Percentiles rank a stretch among this genome's conserved stretches.
Conservation (phyloP, 2,329 filamentous ascomycete species). For the Metarhizium robertsii region DNA sequence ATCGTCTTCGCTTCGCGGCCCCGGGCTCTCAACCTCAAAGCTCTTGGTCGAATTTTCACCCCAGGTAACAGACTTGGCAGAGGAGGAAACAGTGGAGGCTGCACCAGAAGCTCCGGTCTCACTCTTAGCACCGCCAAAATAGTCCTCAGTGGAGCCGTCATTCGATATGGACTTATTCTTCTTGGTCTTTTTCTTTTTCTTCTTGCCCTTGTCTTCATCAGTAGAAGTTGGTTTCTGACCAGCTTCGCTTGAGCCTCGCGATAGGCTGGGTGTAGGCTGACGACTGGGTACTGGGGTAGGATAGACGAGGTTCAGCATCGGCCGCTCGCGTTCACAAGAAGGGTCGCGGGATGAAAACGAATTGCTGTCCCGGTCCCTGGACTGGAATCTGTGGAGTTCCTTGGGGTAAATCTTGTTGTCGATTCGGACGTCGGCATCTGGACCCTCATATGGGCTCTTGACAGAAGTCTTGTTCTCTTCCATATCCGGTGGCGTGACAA, state of each 20-base stretch:
- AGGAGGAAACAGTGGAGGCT: slow-evolving; percentile 17
- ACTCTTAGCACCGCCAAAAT: slow-evolving; percentile 29
- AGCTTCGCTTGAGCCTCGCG: not conserved
- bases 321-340: slow-evolving; percentile 45
- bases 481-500: slow-evolving; percentile 47
- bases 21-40: slow-evolving; percentile 52
- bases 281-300: slow-evolving; percentile 44
- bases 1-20: slow-evolving; percentile 26
- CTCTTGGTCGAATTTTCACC: slow-evolving; percentile 56
- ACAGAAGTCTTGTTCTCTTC: slow-evolving; percentile 22
- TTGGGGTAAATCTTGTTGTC: slow-evolving; percentile 48
- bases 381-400: slow-evolving; percentile 33
- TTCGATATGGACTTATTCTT: slow-evolving; percentile 14
- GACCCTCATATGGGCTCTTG: slow-evolving; percentile 45
- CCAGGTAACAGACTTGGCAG: slow-evolving; percentile 53
- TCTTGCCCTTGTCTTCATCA: slow-evolving; percentile 8
- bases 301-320: slow-evolving; percentile 50
- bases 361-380: slow-evolving; percentile 16
- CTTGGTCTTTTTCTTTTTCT: slow-evolving; percentile 8
- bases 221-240: not conserved
- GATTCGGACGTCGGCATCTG: slow-evolving; percentile 54
- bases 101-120: slow-evolving; percentile 23
- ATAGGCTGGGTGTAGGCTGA: slow-evolving; percentile 32
- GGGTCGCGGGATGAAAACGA: slow-evolving; percentile 39
- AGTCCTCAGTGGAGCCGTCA: slow-evolving; percentile 19